These are phyloP conservation scores for Pythium aristosporum DNA, from an alignment of 352 stramenopile species.

Conservation along the genomic window DNA sequence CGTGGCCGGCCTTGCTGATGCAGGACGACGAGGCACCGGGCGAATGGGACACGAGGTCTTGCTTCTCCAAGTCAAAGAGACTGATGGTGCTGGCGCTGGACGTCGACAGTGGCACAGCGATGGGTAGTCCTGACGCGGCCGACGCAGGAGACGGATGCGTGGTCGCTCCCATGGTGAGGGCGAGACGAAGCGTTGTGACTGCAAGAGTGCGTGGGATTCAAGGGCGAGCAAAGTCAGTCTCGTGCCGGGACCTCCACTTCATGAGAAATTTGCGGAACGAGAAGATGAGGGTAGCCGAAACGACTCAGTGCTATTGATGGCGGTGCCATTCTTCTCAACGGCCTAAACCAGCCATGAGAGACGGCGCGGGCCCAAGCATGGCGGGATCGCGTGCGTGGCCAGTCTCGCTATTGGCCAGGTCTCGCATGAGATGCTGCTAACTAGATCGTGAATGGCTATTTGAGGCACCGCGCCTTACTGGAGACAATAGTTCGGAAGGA, in stretches of 20 bases:
- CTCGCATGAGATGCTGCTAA: background rate
- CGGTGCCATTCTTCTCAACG: no score
- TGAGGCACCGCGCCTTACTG: no score
- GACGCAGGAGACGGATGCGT: background rate
- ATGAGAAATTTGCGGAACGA: background rate
- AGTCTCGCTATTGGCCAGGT: background rate
- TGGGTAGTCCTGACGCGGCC: background rate
- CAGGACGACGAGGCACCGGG: background rate
- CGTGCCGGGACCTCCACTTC: no score
- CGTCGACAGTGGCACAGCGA: slow-evolving; percentile 2
- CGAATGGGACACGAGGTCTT: slow-evolving; percentile 17
- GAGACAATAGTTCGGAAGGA: no score
- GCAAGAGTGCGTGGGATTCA: no score
- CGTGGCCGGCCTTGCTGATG: slow-evolving; percentile 6
- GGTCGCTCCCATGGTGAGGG: background rate
- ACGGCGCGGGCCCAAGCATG: background rate
- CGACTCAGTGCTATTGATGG: background rate
- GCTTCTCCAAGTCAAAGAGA: slow-evolving; percentile 10
- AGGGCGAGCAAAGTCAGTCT: no score
- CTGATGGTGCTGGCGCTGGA: slow-evolving; percentile 1
- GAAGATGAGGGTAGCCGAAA: no score
- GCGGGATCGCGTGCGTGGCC: background rate
- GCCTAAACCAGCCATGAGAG: background rate
- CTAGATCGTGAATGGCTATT: no score
- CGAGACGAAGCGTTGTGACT: background rate